Evolutionary conservation across 805 yeast species (phyloP), one percentile per base, ranked within the genome.

Genomic region (Saccharomyces jurei): DNA sequence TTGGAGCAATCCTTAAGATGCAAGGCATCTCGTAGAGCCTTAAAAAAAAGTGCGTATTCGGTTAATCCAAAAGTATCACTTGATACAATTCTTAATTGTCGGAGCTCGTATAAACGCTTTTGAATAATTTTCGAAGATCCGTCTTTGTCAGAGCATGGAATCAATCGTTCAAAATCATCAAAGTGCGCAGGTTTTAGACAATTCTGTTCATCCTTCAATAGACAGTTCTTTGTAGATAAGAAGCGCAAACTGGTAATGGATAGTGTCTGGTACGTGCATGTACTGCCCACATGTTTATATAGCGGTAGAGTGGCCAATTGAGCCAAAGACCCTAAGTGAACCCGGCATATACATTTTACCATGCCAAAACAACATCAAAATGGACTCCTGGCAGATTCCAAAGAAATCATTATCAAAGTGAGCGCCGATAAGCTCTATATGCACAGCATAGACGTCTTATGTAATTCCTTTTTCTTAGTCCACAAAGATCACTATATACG

Each of bases 11-110:
- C 50, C 6, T 46, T 36, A 9, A 21, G 8, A 36, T 17, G 25
- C 44, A 52, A 48, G 6, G 54, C 51, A n/a, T 51, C 8, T 26
- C 30, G 46, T 50, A 58, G 29, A 25, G 52, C 49, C 29, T 46
- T 41, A 2, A 41, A 22, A 50, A 62, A 62, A 4, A 59, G 53
- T 9, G 32, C 27, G 52, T 57, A 57, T 48, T 62, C 63, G 25
- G 52, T 51, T 17, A 53, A 31, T 14, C 63, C 63, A 6, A 36
- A 36, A 17, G 36, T 41, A 36, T 50, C 63, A 61, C 47, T 50
- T 48, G 21, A 55, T 17, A 30, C 52, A 44, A 10, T 46, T 48
- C 9, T 54, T 48, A 32, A 54, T 27, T 21, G 21, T 46, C 17
- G 49, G 44, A 36, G 44, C 44, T 36, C 44, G 44, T 36, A 36